Evolutionary conservation across 139 green algal species (phyloP).

Genomic region (Gonium pectorale): DNA sequence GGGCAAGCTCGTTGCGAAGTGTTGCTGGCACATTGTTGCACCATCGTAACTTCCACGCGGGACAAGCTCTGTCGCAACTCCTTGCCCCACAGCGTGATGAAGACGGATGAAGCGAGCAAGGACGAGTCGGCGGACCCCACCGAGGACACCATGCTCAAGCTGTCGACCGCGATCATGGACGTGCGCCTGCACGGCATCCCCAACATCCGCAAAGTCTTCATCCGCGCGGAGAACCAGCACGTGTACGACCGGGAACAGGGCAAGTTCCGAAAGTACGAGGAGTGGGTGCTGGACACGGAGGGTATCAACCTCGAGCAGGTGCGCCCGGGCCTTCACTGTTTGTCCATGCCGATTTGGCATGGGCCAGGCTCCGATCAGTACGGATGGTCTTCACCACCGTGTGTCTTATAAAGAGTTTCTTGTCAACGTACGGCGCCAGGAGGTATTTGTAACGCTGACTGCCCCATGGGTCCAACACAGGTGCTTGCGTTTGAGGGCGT

Average conservation of each 20-base stretch:
- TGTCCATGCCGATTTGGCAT: too few species aligned
- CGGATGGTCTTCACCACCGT: too few species aligned
- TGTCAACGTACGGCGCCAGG: too few species aligned
- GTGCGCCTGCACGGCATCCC: constrained; percentile 78
- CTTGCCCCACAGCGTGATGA: constrained; percentile 20
- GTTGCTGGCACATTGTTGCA: too few species aligned
- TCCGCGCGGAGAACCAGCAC: constrained; percentile 44
- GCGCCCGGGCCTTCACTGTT: too few species aligned
- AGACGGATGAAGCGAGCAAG: constrained; percentile 41
- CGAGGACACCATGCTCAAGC: constrained; percentile 62
- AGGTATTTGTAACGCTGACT: too few species aligned
- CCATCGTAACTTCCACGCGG: too few species aligned
- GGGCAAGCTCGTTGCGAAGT: too few species aligned
- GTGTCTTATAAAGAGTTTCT: too few species aligned
- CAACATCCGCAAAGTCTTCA: constrained; percentile 88
- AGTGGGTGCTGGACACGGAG: constrained; percentile 99
- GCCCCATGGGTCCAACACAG: too few species aligned
- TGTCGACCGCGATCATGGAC: constrained; percentile 37
- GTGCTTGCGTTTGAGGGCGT: constrained; percentile 93
- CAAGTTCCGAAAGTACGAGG: constrained; percentile 57
- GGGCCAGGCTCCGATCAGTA: neutral
- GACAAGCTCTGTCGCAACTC: too few species aligned
- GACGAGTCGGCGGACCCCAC: constrained; percentile 57
- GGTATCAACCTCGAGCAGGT: constrained; percentile 95
- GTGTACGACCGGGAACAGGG: constrained; percentile 41